phyloP scores from a whole-genome alignment of 2,329 filamentous ascomycete species.

The Phoma sp. region DNA sequence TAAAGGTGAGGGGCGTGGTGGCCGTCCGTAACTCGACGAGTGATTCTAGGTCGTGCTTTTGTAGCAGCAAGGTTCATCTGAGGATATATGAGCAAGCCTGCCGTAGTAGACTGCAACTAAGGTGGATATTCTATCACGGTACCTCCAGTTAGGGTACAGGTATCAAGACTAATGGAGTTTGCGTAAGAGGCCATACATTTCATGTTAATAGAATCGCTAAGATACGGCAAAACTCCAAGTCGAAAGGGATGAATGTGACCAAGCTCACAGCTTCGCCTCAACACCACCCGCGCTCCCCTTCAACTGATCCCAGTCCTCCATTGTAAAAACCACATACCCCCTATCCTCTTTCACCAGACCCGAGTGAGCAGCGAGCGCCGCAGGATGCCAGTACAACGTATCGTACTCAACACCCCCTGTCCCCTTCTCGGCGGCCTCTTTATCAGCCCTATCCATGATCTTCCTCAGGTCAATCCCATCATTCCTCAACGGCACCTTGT shows the following conservation, averaged over 20 bases:
- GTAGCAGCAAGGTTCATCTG: too few species aligned
- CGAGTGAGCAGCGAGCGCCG: conserved; percentile 42
- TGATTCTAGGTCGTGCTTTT: too few species aligned
- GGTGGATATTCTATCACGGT: too few species aligned
- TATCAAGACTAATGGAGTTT: not conserved
- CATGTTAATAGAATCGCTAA: not conserved
- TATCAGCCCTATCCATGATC: conserved; percentile 49
- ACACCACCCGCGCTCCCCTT: conserved; percentile 36
- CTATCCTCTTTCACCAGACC: conserved; percentile 47
- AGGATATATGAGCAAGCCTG: too few species aligned
- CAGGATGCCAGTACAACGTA: conserved; percentile 59
- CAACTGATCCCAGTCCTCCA: conserved; percentile 64
- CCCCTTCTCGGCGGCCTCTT: conserved; percentile 48
- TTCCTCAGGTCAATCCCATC: conserved; percentile 68
- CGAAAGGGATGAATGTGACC: not conserved
- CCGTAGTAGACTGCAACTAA: too few species aligned
- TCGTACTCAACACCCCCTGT: conserved; percentile 46
- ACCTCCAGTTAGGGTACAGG: too few species aligned
- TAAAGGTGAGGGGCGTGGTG: not conserved
- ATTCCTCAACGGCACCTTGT: conserved; percentile 72
- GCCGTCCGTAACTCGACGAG: too few species aligned
- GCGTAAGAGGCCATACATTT: not conserved
- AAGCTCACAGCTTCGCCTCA: conserved; percentile 27
- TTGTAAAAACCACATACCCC: conserved; percentile 64
- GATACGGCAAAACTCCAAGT: not conserved